Evolutionary conservation across 208 protist genomes (phyloP).

Genomic region (Porcisia deanei): DNA sequence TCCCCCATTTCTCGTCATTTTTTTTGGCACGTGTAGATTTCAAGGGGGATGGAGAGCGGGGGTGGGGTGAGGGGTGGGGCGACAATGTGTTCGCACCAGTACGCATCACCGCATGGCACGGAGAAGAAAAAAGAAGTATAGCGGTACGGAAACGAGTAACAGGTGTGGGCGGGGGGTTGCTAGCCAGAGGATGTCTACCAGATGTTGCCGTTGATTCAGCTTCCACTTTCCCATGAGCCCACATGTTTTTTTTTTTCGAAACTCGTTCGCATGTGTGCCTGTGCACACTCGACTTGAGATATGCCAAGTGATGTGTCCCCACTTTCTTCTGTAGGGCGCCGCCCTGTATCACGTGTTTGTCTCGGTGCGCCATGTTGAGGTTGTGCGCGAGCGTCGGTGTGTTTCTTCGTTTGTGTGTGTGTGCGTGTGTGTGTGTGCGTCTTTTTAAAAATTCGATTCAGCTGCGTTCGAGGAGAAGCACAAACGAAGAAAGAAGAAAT

Average conservation of each 20-base stretch:
- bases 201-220: not conserved
- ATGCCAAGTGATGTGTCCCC: not conserved
- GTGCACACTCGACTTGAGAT: not conserved
- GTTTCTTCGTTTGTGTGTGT: not conserved
- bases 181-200: not conserved
- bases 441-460: no score
- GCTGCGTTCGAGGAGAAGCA: no score
- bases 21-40: no score
- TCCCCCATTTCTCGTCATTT: no score
- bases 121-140: not conserved
- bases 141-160: not conserved
- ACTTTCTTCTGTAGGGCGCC: not conserved
- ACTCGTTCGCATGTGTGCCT: conserved; percentile 6
- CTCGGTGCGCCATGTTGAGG: not conserved
- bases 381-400: not conserved
- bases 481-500: no score
- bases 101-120: no score
- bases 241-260: conserved; percentile 11
- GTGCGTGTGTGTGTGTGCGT: not conserved
- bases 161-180: not conserved
- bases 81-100: no score
- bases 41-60: no score
- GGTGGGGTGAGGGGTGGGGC: no score
- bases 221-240: not conserved
- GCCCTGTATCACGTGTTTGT: not conserved